Base-by-base conservation (phyloP, 2,329 filamentous ascomycete genomes). In the Raffaelea deltoideospora region DNA sequence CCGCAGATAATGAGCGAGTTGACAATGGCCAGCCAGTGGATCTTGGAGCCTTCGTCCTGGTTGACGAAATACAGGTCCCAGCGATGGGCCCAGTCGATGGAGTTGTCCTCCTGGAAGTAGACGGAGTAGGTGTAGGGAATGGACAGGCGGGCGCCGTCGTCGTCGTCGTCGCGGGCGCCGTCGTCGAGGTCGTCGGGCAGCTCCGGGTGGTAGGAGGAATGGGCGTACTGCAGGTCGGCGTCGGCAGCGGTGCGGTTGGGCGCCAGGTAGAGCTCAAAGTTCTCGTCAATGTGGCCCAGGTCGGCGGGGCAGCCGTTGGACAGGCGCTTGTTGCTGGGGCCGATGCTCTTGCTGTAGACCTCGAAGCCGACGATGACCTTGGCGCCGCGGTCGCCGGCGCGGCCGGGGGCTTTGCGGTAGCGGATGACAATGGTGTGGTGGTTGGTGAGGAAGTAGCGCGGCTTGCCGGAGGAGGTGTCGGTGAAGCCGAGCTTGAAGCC, bases 61-160 rank as follows among this genome's bases (percentile, higher is more conserved):
- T 88, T 86, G 41, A 80, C 81, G 58, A 93, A 92, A 56, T 92
- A 93, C 37, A 88, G 61, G 49, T 92, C 82, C 85, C 86, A 94
- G 37, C 85, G 72, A 47, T 78, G 83, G 39, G 67, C 65, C 86
- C 86, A 94, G 44, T 90, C 83, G 35, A 92, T 64, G 17, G 68
- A 72, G 30, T 78, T 71, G 43, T 92, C 83, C 53, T 92, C 81
- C 35, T 83, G 76, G 60, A 86, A 94, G 57, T 90, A 92, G 13
- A 93, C 79, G 3, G 84, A 88, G 58, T 93, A 94, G 0, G 83
- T 82, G 56, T 87, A 92, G 0, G 85, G 83, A 35, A 93, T 78
- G 3, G 68, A 75, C 34, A 90, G 55, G 2, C 64, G 82, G 13
- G 72, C 71, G 20, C 69, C 69, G 40, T 81, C 76, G 30, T 78